Conservation (phyloP, 1,284 basidiomycete genomes). For the Tilletia setariae region DNA sequence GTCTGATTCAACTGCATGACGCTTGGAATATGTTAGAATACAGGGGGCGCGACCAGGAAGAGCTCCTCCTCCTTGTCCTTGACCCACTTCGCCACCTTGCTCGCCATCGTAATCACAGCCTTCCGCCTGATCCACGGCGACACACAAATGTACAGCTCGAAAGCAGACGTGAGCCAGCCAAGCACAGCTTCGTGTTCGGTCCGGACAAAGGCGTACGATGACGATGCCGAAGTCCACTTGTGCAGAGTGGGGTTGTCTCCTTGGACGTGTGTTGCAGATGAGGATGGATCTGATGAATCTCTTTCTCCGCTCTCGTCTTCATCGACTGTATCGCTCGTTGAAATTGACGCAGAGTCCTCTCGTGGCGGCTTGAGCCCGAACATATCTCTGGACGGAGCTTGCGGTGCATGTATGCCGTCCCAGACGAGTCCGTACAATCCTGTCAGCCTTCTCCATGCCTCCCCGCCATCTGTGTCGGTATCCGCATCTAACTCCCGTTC, state of each 20-base stretch:
- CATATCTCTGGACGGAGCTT: neutral
- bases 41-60: conserved; percentile 60
- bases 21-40: too few species aligned
- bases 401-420: conserved; percentile 59
- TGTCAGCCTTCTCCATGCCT: neutral
- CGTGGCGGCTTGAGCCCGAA: conserved; percentile 51
- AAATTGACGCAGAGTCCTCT: too few species aligned
- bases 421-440: conserved; percentile 9
- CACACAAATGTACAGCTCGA: conserved; percentile 82
- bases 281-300: too few species aligned
- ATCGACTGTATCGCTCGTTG: too few species aligned
- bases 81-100: conserved; percentile 83
- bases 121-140: conserved; percentile 80
- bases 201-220: conserved; percentile 62
- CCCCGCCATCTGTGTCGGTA: neutral
- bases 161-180: conserved; percentile 78
- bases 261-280: too few species aligned
- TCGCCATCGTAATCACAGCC: conserved; percentile 76
- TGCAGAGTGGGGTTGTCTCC: too few species aligned
- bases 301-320: too few species aligned
- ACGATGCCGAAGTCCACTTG: neutral
- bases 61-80: conserved; percentile 75
- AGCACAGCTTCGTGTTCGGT: conserved; percentile 76
- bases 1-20: too few species aligned
- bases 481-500: neutral